These are phyloP conservation scores for Wakefieldia striispora DNA, from an alignment of 768 basidiomycete species.

Conservation along the genomic window DNA sequence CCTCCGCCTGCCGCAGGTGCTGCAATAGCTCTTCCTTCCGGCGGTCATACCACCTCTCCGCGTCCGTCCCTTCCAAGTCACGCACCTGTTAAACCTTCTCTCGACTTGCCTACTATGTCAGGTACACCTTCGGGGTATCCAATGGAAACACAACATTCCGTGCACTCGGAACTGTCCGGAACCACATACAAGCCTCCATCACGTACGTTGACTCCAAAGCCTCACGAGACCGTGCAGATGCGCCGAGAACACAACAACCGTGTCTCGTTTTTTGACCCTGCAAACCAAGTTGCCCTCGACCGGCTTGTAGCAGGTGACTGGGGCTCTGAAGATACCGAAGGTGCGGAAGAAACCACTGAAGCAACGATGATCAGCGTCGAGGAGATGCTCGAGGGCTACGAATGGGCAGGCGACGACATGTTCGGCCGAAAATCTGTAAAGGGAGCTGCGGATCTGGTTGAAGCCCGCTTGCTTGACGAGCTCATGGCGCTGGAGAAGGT, in stretches of 20 bases:
- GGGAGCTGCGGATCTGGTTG: slow-evolving; percentile 87
- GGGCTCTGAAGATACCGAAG: slow-evolving; percentile 46
- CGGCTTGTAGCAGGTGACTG: slow-evolving; percentile 55
- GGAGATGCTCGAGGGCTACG: slow-evolving; percentile 98
- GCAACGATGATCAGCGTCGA: slow-evolving; percentile 90
- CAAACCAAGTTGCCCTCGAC: slow-evolving; percentile 72
- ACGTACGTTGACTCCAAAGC: slow-evolving; percentile 28
- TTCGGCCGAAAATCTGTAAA: slow-evolving; percentile 60
- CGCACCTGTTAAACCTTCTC: slow-evolving; percentile 15
- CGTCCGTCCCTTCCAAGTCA: slow-evolving; percentile 14
- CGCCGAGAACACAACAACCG: slow-evolving; percentile 65
- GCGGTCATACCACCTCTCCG: slow-evolving; percentile 23
- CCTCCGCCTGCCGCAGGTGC: slow-evolving; percentile 27
- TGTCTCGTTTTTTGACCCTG: slow-evolving; percentile 80
- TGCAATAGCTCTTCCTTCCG: slow-evolving; percentile 21
- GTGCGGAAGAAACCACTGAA: slow-evolving; percentile 71
- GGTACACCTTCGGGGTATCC: slow-evolving; percentile 16
- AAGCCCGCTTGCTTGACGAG: slow-evolving; percentile 85
- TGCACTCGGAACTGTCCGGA: slow-evolving; percentile 19
- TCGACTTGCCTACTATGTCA: slow-evolving; percentile 16
- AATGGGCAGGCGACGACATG: slow-evolving; percentile 88
- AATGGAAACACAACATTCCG: slow-evolving; percentile 10
- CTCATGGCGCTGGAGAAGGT: slow-evolving; percentile 93
- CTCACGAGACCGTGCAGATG: slow-evolving; percentile 32
- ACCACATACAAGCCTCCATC: slow-evolving; percentile 25